phyloP scores from a whole-genome alignment of 345 rosid species.

The Gossypium turneri region DNA sequence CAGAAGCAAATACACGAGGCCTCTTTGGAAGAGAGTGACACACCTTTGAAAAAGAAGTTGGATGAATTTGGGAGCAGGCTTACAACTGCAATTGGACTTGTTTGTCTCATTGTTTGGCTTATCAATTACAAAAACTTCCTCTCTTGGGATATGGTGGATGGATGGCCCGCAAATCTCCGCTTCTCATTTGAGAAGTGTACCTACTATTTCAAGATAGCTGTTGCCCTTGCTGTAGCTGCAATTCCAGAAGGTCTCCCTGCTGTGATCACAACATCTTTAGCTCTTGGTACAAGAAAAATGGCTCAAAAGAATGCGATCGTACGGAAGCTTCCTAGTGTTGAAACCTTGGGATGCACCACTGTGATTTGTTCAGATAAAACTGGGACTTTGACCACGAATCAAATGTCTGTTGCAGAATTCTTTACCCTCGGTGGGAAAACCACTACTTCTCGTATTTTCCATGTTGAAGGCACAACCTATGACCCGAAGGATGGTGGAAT shows the following conservation, averaged over 20 bases:
- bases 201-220: slow-evolving; percentile 91
- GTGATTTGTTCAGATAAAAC: slow-evolving; percentile 96
- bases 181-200: slow-evolving; percentile 93
- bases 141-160: slow-evolving; percentile 74
- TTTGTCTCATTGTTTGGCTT: slow-evolving; percentile 78
- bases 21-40: slow-evolving; percentile 72
- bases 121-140: slow-evolving; percentile 82
- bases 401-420: slow-evolving; percentile 83
- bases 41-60: slow-evolving; percentile 85
- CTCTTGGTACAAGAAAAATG: slow-evolving; percentile 91
- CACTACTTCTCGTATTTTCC: slow-evolving; percentile 46
- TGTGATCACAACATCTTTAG: slow-evolving; percentile 86
- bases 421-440: slow-evolving; percentile 73
- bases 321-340: slow-evolving; percentile 90
- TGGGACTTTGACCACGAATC: slow-evolving; percentile 90
- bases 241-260: slow-evolving; percentile 98
- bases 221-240: slow-evolving; percentile 93
- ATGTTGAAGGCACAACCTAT: slow-evolving; percentile 85
- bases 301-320: slow-evolving; percentile 94
- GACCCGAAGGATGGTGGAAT: slow-evolving; percentile 91
- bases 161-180: slow-evolving; percentile 61
- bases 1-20: slow-evolving; percentile 92
- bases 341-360: slow-evolving; percentile 92
- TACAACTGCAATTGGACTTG: slow-evolving; percentile 70
- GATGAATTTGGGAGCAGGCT: slow-evolving; percentile 84